Conservation (phyloP, 2,329 filamentous ascomycete genomes). For the Tolypocladium cylindrosporum region DNA sequence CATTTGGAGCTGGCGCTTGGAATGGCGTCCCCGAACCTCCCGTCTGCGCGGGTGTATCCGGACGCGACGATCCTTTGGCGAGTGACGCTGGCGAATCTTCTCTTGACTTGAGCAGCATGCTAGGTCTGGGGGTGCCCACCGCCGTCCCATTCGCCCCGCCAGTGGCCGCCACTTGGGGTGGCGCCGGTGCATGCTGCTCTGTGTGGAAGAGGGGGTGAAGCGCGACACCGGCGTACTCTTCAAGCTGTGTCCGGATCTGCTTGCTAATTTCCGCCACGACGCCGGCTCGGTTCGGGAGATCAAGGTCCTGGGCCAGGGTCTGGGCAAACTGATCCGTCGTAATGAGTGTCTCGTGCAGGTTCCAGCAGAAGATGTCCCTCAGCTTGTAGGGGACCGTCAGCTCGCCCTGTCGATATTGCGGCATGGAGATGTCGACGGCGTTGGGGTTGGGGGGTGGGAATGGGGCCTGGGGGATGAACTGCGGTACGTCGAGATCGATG, state of each 20-base stretch:
- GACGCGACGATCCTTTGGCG: conserved; percentile 30
- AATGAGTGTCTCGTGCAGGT: conserved; percentile 85
- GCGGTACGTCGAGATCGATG: conserved; percentile 85
- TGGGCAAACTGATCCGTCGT: conserved; percentile 96
- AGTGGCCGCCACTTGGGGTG: conserved; percentile 9
- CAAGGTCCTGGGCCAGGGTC: conserved; percentile 81
- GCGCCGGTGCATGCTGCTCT: conserved; percentile 22
- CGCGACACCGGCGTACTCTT: conserved; percentile 92
- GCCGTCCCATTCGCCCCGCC: conserved; percentile 9
- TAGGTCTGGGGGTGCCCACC: conserved; percentile 18
- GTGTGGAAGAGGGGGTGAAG: conserved; percentile 85
- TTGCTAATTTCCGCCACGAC: conserved; percentile 77
- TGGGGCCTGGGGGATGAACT: conserved; percentile 58
- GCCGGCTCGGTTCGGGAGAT: conserved; percentile 65
- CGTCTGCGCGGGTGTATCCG: conserved; percentile 47
- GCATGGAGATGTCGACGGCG: conserved; percentile 59
- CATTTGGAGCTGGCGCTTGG: conserved; percentile 29
- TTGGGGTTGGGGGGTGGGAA: conserved; percentile 53
- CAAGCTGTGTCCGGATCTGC: conserved; percentile 88
- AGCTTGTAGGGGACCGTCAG: conserved; percentile 75
- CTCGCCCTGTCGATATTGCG: conserved; percentile 73
- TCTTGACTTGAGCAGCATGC: conserved; percentile 21
- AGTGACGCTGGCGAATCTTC: conserved; percentile 28
- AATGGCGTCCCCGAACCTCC: conserved; percentile 41
- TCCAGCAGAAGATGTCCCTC: conserved; percentile 96